Percentiles rank a stretch among this genome's conserved stretches.
Conservation (phyloP, 2,329 filamentous ascomycete species). For the Verticillium longisporum region DNA sequence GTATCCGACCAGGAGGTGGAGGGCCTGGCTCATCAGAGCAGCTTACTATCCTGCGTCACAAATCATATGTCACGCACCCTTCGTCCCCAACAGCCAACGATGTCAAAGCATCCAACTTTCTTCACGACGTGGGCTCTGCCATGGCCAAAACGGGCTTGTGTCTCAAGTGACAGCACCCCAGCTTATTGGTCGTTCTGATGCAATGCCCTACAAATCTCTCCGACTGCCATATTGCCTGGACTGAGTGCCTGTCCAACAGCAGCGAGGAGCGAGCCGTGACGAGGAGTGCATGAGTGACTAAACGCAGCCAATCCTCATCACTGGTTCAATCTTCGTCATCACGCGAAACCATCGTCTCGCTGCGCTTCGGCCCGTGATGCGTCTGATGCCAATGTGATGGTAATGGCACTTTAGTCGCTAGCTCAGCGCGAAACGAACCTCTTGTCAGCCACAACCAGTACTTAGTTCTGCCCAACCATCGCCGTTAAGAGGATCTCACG, state of each 20-base stretch:
- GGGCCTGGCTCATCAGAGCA: background rate
- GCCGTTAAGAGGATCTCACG: no score
- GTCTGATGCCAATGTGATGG: no score
- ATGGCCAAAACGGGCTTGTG: conserved; percentile 10
- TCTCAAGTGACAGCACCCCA: conserved; percentile 7
- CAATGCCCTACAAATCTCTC: background rate
- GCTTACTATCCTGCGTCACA: background rate
- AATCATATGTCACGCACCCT: background rate
- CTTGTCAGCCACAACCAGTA: no score
- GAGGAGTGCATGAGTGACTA: background rate
- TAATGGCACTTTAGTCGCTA: no score
- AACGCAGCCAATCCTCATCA: background rate
- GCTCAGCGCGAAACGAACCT: no score
- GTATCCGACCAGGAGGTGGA: background rate
- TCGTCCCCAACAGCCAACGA: background rate
- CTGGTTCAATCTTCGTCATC: background rate
- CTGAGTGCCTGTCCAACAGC: background rate
- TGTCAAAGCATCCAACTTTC: background rate
- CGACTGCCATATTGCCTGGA: background rate
- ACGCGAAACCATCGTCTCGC: no score
- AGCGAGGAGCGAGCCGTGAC: background rate
- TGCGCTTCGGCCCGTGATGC: no score
- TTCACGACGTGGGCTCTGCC: background rate
- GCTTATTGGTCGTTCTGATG: background rate
- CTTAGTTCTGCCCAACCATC: no score